A percentile compares a stretch with the other conserved stretches of the same genome.
These are phyloP conservation scores for Macrotyloma uniflorum DNA, from an alignment of 306 rosid genomes.

Conservation along the genomic window DNA sequence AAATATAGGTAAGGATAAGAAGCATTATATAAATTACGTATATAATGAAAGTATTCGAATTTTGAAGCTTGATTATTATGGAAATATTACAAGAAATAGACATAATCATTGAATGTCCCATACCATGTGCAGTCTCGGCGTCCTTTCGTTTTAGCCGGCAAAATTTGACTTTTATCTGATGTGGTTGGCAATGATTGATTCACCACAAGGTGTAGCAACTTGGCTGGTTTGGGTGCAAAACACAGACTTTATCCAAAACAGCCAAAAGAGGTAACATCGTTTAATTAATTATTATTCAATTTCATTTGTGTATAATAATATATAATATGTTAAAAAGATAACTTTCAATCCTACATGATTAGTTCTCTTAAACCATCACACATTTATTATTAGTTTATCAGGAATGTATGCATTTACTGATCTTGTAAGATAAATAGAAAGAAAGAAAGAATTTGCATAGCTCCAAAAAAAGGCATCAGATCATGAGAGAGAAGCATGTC, in stretches of 20 bases:
- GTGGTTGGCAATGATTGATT: constrained; percentile 38
- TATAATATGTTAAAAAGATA: neutral
- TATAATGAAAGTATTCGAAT: no score
- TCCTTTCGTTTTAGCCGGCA: constrained; percentile 29
- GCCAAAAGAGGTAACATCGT: constrained; percentile 17
- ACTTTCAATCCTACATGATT: constrained; percentile 10
- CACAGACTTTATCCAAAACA: constrained; percentile 25
- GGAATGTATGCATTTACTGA: neutral
- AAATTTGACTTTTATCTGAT: constrained; percentile 31
- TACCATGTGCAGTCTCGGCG: constrained; percentile 19
- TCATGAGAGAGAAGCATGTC: constrained; percentile 24
- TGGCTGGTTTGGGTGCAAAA: neutral
- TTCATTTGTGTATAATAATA: neutral
- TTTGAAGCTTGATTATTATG: no score
- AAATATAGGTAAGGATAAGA: no score
- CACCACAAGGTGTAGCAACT: constrained; percentile 20
- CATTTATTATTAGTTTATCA: neutral
- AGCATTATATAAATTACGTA: no score
- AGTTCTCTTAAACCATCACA: neutral
- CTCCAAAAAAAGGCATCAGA: constrained; percentile 11
- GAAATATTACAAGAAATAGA: neutral
- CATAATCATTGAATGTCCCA: constrained; percentile 19
- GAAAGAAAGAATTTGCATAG: neutral
- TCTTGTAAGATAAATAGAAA: neutral
- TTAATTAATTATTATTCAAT: constrained; percentile 23